These are phyloP conservation scores for Kwoniella pini DNA, from an alignment of 768 basidiomycete species.

Conservation along the genomic window DNA sequence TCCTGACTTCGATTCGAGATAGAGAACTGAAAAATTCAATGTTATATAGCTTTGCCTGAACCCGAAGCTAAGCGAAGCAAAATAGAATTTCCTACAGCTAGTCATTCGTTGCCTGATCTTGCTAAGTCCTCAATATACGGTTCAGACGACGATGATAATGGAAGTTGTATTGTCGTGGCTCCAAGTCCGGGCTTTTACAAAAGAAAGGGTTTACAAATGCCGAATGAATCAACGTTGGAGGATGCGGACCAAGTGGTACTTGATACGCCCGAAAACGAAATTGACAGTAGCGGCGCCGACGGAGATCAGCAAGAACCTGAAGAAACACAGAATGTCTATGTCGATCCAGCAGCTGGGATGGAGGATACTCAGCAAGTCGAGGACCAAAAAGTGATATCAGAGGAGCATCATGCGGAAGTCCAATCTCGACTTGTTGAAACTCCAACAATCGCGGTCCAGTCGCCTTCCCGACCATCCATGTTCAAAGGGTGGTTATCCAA, in stretches of 20 bases:
- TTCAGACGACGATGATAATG: slow-evolving; percentile 5
- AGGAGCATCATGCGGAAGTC: too few species aligned
- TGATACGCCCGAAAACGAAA: neutral
- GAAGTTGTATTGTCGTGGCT: slow-evolving; percentile 18
- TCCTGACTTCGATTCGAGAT: neutral
- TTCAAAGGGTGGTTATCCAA: slow-evolving; percentile 28
- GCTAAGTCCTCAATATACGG: neutral
- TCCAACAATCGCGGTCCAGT: too few species aligned
- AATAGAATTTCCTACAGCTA: neutral
- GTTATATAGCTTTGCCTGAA: slow-evolving; percentile 14
- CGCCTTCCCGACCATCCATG: slow-evolving; percentile 17
- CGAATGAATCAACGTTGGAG: neutral
- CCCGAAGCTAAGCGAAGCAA: neutral
- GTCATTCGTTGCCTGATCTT: slow-evolving; percentile 10
- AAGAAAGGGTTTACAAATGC: neutral
- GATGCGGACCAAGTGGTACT: neutral
- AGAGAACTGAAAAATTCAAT: neutral
- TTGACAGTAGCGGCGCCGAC: too few species aligned
- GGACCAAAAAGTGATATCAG: too few species aligned
- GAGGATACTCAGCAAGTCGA: too few species aligned
- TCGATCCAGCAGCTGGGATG: too few species aligned
- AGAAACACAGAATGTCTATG: neutral
- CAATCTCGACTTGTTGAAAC: too few species aligned
- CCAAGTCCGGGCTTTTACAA: slow-evolving; percentile 7
- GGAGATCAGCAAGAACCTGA: too few species aligned